These are phyloP conservation scores for Phanerochaete sordida DNA, from an alignment of 768 basidiomycete species.

Conservation along the genomic window DNA sequence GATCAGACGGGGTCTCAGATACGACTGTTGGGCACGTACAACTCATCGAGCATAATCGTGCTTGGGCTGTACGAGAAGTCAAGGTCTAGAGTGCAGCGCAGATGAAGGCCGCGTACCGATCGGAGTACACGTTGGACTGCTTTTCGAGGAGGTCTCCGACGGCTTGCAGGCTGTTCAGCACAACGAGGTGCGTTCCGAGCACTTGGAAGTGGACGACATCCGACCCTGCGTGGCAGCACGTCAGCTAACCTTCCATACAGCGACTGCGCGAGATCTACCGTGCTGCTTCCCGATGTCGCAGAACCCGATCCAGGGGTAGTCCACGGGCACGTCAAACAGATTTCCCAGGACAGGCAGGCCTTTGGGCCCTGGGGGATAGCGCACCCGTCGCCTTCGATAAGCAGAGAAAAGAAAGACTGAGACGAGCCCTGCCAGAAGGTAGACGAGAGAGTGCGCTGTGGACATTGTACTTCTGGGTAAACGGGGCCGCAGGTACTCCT, in stretches of 20 bases:
- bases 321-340: not conserved
- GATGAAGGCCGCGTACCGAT: not conserved
- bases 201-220: conserved; percentile 21
- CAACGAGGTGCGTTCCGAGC: conserved; percentile 20
- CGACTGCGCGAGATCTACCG: not conserved
- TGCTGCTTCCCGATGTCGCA: not conserved
- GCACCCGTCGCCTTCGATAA: not conserved
- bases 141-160: conserved; percentile 24
- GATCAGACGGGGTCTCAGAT: too few relatives aligned
- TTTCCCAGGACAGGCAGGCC: not conserved
- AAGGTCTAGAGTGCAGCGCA: not conserved
- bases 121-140: conserved; percentile 22
- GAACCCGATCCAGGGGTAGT: not conserved
- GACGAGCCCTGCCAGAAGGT: too few relatives aligned
- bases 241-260: not conserved
- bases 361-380: not conserved
- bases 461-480: too few relatives aligned
- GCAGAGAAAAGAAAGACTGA: too few relatives aligned
- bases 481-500: too few relatives aligned
- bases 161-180: conserved; percentile 19
- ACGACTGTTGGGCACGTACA: not conserved
- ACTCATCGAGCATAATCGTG: not conserved
- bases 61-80: not conserved
- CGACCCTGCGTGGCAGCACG: not conserved
- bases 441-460: too few relatives aligned